Base-by-base conservation (phyloP, 805 yeast species). In the Suhomyces vadensis region DNA sequence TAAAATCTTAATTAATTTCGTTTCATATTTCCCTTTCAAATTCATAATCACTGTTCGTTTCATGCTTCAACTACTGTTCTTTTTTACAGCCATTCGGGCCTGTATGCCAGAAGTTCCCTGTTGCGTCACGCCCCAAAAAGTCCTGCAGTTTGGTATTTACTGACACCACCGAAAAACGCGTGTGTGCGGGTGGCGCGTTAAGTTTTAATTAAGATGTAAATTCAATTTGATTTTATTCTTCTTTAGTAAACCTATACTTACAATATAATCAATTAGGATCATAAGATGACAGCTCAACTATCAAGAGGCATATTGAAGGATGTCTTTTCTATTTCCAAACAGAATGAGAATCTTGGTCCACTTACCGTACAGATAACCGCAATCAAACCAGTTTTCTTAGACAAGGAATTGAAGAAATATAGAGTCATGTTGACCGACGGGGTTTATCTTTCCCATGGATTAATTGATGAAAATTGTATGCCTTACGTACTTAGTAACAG, bases 391-490 rank as follows among this genome's bases (percentile, higher is more conserved):
- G 66, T 69, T 37, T 62, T 65, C 13, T 74, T 71, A 43, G 71
- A 66, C 9, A 48, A 48, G 8, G 52, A 48, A 19, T 42, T 51
- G 42, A 51, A 48, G 27, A 51, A 50, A 44, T 52, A 44, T 56
- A 53, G 77, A 26, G 64, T 69, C 10, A 58, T 71, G 44, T 44
- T 71, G 43, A 62, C 63, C 36, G 77, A 71, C 53, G 76, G 77
- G 10, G 53, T 48, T 14, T 67, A 68, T 51, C 51, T 59, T 22
- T 53, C 63, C 31, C 75, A 71, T 55, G 67, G 74, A 26, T 47
- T 69, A 44, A 49, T 75, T 56, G 63, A 67, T 51, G 60, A 73
- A 47, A 73, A 74, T 25, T 66, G 74, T 35, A 69, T 68, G 42
- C 74, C 58, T 60, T 75, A 59, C 54, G 69, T 50, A 42, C 67